phyloP scores from a whole-genome alignment of 2,329 filamentous ascomycete genomes.

The Emmonsiellopsis sp. region DNA sequence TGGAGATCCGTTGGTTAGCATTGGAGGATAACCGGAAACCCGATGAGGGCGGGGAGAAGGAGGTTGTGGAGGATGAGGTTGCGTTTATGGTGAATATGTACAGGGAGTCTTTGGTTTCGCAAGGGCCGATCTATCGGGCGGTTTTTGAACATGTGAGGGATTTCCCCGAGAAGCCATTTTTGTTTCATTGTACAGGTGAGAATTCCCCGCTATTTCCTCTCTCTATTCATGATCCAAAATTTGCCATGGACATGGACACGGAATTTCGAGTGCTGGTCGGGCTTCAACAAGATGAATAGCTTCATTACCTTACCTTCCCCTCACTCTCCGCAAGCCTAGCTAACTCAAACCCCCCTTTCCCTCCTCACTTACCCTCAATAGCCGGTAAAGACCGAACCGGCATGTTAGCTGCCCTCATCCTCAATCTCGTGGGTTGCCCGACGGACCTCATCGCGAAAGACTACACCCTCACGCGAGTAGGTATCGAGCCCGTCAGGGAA shows the following conservation, averaged over 20 bases:
- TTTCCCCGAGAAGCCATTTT: constrained; percentile 37
- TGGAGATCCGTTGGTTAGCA: constrained; percentile 50
- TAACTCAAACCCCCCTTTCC: too few relatives aligned
- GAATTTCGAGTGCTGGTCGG: too few relatives aligned
- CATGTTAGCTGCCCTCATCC: constrained; percentile 55
- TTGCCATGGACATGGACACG: not conserved
- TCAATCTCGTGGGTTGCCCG: constrained; percentile 53
- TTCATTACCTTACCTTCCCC: not conserved
- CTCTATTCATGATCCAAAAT: not conserved
- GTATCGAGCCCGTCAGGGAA: constrained; percentile 37
- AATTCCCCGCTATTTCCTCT: not conserved
- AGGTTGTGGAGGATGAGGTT: constrained; percentile 32
- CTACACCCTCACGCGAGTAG: constrained; percentile 17
- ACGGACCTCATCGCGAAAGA: constrained; percentile 44
- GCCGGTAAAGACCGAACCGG: constrained; percentile 66
- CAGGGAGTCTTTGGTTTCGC: constrained; percentile 57
- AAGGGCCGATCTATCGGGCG: constrained; percentile 44
- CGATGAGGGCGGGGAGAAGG: constrained; percentile 46
- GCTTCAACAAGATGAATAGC: too few relatives aligned
- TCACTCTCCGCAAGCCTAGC: too few relatives aligned
- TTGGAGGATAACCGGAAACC: constrained; percentile 45
- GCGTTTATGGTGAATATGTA: constrained; percentile 54
- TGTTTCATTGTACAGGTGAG: constrained; percentile 60
- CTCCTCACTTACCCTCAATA: not conserved
- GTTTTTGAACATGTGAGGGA: constrained; percentile 51